A percentile compares a stretch with the other conserved stretches of the same genome.
phyloP scores from a whole-genome alignment of 257 asterid genomes.

The Solanum appendiculatum region DNA sequence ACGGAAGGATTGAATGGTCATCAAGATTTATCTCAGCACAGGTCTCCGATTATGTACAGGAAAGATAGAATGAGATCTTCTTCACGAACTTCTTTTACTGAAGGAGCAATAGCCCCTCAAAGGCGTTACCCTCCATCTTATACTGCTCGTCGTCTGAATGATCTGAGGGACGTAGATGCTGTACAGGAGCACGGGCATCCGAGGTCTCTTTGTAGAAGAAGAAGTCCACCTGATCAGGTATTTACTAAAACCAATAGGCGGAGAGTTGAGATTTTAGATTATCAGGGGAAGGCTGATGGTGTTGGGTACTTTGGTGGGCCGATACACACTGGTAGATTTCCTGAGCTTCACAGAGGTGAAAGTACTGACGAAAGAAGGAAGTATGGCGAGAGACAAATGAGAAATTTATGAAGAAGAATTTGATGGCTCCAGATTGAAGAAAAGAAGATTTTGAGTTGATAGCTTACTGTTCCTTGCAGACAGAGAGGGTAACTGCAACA shows the following conservation, averaged over 20 bases:
- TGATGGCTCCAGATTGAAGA: not conserved
- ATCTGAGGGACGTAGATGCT: slow-evolving; percentile 40
- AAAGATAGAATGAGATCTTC: slow-evolving; percentile 61
- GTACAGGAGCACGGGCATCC: slow-evolving; percentile 39
- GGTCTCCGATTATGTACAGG: slow-evolving; percentile 44
- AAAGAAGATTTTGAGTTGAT: not conserved
- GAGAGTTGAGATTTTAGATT: slow-evolving; percentile 39
- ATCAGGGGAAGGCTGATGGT: slow-evolving; percentile 42
- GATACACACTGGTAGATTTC: no score
- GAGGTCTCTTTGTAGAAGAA: slow-evolving; percentile 35
- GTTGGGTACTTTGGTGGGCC: slow-evolving; percentile 9
- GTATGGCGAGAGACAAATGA: slow-evolving; percentile 45
- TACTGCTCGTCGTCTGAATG: slow-evolving; percentile 27
- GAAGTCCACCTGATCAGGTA: slow-evolving; percentile 36
- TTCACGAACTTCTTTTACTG: not conserved
- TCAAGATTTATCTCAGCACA: slow-evolving; percentile 34
- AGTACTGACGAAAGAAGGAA: slow-evolving; percentile 57
- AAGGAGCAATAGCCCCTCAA: slow-evolving; percentile 8
- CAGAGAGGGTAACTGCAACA: no score
- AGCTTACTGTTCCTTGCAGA: not conserved
- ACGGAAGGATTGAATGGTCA: slow-evolving; percentile 15
- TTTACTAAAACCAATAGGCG: slow-evolving; percentile 29
- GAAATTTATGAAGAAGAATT: slow-evolving; percentile 11
- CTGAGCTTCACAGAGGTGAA: slow-evolving; percentile 17
- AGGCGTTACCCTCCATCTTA: slow-evolving; percentile 60